Evolutionary conservation across 2,329 filamentous ascomycete species (phyloP).

Genomic region (Aspergillus sp.): DNA sequence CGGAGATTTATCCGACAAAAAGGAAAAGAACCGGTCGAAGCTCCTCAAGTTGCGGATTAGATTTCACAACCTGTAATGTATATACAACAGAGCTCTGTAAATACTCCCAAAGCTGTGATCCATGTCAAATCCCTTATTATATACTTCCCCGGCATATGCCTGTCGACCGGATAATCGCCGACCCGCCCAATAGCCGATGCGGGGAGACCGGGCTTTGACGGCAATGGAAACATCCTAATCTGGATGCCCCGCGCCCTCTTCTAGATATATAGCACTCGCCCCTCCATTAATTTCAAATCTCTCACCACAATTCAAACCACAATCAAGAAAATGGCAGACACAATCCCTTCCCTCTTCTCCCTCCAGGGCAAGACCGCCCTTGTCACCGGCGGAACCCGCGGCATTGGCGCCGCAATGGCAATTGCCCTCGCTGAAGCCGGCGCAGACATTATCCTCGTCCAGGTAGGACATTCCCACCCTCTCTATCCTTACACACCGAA

Average conservation of each 20-base stretch:
- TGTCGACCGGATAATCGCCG: conserved; percentile 2
- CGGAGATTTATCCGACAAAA: too few relatives aligned
- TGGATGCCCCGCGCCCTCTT: background rate
- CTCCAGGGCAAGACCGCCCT: conserved; percentile 45
- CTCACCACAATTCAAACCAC: background rate
- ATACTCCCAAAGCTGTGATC: background rate
- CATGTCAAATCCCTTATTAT: background rate
- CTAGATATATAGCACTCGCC: background rate
- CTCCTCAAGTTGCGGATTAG: too few relatives aligned
- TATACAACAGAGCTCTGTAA: too few relatives aligned
- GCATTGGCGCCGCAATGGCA: conserved; percentile 50
- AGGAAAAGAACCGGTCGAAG: too few relatives aligned
- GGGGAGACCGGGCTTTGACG: conserved; percentile 8
- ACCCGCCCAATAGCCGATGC: conserved; percentile 8
- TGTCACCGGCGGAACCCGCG: conserved; percentile 49
- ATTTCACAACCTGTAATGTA: too few relatives aligned
- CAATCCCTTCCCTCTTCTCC: conserved; percentile 37
- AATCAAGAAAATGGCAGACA: conserved; percentile 28
- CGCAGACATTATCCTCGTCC: conserved; percentile 46
- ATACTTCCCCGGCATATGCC: background rate
- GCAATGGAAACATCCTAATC: conserved; percentile 10
- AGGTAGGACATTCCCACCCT: conserved; percentile 25
- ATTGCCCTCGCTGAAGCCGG: conserved; percentile 49
- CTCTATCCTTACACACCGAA: background rate
- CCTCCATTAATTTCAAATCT: background rate